Percentiles rank a stretch among this genome's conserved stretches.
Evolutionary conservation across 83 land plant species (phyloP).

Genomic region (Picea abies): DNA sequence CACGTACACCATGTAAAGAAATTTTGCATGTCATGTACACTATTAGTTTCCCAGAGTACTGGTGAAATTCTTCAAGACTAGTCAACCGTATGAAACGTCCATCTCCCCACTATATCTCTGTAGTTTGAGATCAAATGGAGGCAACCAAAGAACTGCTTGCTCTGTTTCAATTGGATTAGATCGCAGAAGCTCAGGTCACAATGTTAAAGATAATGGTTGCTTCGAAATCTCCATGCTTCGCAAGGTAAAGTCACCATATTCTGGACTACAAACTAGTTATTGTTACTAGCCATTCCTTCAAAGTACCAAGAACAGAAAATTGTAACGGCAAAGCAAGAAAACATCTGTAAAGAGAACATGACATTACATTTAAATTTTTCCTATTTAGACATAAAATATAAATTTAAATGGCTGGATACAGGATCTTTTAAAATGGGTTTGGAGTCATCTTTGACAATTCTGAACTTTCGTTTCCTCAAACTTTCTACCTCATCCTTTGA

Average conservation of each 20-base stretch:
- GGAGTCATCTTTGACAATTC: conserved; percentile 7
- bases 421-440: conserved; percentile 9
- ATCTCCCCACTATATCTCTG: conserved; percentile 12
- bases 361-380: neutral
- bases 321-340: neutral
- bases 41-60: neutral
- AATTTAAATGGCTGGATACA: neutral
- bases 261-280: too few relatives aligned
- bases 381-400: neutral
- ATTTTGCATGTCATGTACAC: neutral
- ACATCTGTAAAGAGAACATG: neutral
- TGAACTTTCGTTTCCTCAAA: neutral
- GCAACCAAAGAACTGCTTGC: conserved; percentile 10
- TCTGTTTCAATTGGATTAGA: conserved; percentile 10
- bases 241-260: too few relatives aligned
- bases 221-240: too few relatives aligned
- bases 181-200: neutral
- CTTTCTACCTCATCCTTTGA: neutral
- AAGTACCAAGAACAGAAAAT: neutral
- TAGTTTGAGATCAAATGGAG: conserved; percentile 12
- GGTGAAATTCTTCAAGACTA: neutral
- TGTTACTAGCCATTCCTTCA: neutral
- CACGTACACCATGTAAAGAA: too few relatives aligned
- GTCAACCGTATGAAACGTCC: neutral
- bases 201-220: neutral